Conservation (phyloP, 177 flowering plant species). For the Tripterygium wilfordii region DNA sequence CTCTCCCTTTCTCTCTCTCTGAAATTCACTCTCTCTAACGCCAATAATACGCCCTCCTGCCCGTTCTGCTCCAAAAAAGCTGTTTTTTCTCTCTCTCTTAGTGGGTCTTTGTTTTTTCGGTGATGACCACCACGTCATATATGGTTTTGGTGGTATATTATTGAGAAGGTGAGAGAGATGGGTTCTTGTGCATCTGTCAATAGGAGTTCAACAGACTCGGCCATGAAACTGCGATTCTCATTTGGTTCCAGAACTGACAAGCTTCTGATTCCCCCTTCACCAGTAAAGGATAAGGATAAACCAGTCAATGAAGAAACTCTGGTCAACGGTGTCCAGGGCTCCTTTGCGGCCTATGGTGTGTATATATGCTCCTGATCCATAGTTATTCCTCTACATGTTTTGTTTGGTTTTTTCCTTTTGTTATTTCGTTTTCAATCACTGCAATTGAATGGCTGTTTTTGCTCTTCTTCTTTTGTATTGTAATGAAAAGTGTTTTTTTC, state of each 20-base stretch:
- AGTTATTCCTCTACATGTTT: background rate
- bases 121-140: no score
- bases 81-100: background rate
- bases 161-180: conserved; percentile 17
- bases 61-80: background rate
- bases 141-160: no score
- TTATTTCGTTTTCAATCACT: no score
- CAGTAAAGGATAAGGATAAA: conserved; percentile 27
- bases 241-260: conserved; percentile 24
- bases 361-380: background rate
- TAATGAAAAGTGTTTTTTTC: no score
- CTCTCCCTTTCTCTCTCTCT: no score
- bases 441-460: no score
- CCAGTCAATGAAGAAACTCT: conserved; percentile 12
- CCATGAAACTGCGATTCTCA: conserved; percentile 21
- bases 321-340: no score
- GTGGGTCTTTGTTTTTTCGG: no score
- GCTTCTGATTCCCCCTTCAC: conserved; percentile 23
- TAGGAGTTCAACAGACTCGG: conserved; percentile 18
- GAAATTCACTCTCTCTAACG: no score
- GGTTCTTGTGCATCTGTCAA: conserved; percentile 44
- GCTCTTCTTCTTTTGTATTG: no score
- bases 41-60: background rate
- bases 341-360: conserved; percentile 24
- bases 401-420: background rate